Conservation (phyloP, 495 filamentous ascomycete species). For the Neurospora sublineolata region DNA sequence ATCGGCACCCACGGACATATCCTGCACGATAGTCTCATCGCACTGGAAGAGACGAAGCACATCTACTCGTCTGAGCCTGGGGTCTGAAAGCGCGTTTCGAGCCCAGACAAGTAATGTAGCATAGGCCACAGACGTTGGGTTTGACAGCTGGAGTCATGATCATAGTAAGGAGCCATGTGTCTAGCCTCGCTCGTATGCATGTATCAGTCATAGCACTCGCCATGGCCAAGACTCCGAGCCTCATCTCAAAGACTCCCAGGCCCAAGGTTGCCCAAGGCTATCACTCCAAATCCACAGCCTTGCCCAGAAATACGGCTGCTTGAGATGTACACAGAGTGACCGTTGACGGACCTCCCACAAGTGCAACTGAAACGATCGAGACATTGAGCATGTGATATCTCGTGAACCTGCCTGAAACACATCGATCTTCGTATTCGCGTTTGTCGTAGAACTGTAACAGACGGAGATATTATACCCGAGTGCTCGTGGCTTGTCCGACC, state of each 20-base stretch:
- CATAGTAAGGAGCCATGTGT: neutral
- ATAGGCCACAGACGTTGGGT: too few species aligned
- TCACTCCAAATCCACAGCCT: neutral
- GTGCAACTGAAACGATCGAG: slow-evolving; percentile 36
- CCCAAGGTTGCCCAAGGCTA: neutral
- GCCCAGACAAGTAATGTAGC: too few species aligned
- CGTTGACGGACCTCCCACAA: slow-evolving; percentile 30
- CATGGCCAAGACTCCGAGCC: neutral
- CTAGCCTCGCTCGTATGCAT: neutral
- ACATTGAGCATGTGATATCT: slow-evolving; percentile 56
- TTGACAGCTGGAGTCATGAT: neutral
- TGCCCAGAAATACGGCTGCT: neutral
- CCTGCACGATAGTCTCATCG: neutral
- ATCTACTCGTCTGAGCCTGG: neutral
- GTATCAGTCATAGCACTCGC: neutral
- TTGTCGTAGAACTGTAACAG: neutral
- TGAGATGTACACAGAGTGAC: neutral
- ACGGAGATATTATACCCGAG: neutral
- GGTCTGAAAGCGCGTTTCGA: too few species aligned
- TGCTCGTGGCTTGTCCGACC: slow-evolving; percentile 10
- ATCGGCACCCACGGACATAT: neutral
- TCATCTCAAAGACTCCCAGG: neutral
- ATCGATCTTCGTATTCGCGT: slow-evolving; percentile 40
- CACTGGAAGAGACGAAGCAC: neutral
- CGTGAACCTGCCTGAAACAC: slow-evolving; percentile 48